Evolutionary conservation across 805 yeast genomes (phyloP).

Genomic region (Metschnikowia gruessii): DNA sequence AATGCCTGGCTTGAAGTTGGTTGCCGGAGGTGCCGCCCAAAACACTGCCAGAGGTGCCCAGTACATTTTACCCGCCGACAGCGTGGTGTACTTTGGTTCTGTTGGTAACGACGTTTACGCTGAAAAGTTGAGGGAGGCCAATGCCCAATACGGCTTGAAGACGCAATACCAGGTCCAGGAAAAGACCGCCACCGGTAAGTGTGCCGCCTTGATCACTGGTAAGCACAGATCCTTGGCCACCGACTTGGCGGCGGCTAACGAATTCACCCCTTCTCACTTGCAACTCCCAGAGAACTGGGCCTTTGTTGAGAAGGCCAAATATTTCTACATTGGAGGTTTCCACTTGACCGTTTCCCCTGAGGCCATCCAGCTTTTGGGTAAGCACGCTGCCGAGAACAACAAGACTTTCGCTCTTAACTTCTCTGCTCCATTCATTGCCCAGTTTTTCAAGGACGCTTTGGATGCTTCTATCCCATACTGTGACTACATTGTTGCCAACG

Average conservation of each 20-base stretch:
- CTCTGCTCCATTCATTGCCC: slow-evolving; percentile 95
- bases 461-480: slow-evolving; percentile 79
- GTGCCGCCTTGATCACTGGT: slow-evolving; percentile 93
- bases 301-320: slow-evolving; percentile 73
- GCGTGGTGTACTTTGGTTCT: slow-evolving; percentile 92
- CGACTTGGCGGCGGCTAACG: slow-evolving; percentile 97
- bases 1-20: slow-evolving; percentile 56
- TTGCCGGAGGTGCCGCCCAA: slow-evolving; percentile 99
- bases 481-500: slow-evolving; percentile 91
- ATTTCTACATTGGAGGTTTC: slow-evolving; percentile 97
- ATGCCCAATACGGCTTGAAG: slow-evolving; percentile 80
- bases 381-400: slow-evolving; percentile 83
- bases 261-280: slow-evolving; percentile 85
- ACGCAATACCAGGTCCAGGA: slow-evolving; percentile 82
- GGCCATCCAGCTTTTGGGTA: slow-evolving; percentile 84
- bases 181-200: slow-evolving; percentile 86
- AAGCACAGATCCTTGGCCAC: slow-evolving; percentile 90
- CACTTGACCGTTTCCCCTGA: slow-evolving; percentile 97
- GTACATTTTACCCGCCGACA: slow-evolving; percentile 72
- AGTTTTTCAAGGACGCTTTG: slow-evolving; percentile 90
- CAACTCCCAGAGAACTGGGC: slow-evolving; percentile 88
- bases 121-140: slow-evolving; percentile 77
- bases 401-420: slow-evolving; percentile 81
- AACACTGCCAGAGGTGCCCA: slow-evolving; percentile 99
- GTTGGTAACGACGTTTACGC: slow-evolving; percentile 92